Conservation (phyloP, 1,284 basidiomycete species). For the Marasmius oreades region DNA sequence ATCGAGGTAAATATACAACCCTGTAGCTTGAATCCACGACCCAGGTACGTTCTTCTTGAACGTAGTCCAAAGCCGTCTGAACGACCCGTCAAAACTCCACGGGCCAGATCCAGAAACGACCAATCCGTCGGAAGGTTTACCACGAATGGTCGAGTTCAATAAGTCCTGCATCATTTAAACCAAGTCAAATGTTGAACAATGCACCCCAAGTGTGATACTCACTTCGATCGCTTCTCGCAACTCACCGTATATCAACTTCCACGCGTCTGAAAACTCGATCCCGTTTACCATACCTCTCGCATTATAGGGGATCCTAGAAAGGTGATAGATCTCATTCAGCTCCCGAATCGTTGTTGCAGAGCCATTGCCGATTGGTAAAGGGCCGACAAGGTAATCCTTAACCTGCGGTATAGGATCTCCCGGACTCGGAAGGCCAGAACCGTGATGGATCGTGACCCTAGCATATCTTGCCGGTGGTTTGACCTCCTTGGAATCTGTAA, state of each 20-base stretch:
- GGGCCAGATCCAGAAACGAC: constrained; percentile 43
- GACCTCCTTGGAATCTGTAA: constrained; percentile 24
- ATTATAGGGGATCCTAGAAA: constrained; percentile 44
- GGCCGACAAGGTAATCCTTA: constrained; percentile 54
- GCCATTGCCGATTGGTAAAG: constrained; percentile 40
- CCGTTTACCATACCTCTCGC: constrained; percentile 37
- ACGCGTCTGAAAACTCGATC: constrained; percentile 33
- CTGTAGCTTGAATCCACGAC: constrained; percentile 49
- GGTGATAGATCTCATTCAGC: constrained; percentile 49
- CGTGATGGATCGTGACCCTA: constrained; percentile 52
- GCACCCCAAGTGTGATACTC: too few relatives aligned
- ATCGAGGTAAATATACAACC: constrained; percentile 58
- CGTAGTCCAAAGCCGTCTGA: constrained; percentile 50
- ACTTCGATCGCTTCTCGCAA: constrained; percentile 40
- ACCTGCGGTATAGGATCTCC: constrained; percentile 33
- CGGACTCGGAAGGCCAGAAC: constrained; percentile 31
- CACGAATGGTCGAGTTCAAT: constrained; percentile 35
- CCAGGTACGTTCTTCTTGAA: constrained; percentile 48
- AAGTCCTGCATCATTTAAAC: constrained; percentile 40
- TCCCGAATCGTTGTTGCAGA: constrained; percentile 32
- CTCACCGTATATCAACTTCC: constrained; percentile 26
- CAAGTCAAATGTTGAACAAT: too few relatives aligned
- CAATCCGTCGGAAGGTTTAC: constrained; percentile 43
- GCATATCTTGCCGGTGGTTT: constrained; percentile 34
- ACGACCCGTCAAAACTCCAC: constrained; percentile 57